These are phyloP conservation scores for Tranzscheliella williamsii DNA, from an alignment of 1,284 basidiomycete genomes.

Conservation along the genomic window DNA sequence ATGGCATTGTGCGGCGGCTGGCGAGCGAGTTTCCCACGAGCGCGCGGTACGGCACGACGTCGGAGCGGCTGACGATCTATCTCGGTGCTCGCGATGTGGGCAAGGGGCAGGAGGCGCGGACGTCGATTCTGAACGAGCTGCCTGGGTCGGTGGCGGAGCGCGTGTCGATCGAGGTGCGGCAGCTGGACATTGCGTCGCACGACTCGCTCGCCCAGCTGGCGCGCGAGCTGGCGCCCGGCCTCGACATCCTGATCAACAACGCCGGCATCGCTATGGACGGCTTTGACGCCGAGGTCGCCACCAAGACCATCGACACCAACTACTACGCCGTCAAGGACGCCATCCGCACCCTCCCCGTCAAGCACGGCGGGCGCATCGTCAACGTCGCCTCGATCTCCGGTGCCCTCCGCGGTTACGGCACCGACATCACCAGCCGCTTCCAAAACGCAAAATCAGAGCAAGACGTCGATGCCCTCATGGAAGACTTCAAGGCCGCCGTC, in stretches of 20 bases:
- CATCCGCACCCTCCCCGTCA: conserved; percentile 38
- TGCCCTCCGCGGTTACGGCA: conserved; percentile 36
- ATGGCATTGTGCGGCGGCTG: conserved; percentile 48
- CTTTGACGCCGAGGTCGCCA: conserved; percentile 48
- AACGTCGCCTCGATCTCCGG: conserved; percentile 50
- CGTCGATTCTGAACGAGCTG: conserved; percentile 37
- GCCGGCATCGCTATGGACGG: conserved; percentile 55
- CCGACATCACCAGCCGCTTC: conserved; percentile 36
- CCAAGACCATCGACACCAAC: conserved; percentile 52
- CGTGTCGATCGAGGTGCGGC: conserved; percentile 31
- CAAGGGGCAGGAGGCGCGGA: conserved; percentile 48
- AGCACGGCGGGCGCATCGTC: conserved; percentile 42
- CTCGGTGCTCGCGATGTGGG: conserved; percentile 43
- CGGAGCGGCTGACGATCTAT: conserved; percentile 51
- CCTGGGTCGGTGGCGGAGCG: conserved; percentile 11
- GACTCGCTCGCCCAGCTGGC: conserved; percentile 29
- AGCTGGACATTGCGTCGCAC: conserved; percentile 27
- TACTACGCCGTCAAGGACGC: conserved; percentile 48
- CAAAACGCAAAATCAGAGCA: conserved; percentile 5
- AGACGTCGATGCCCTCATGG: conserved; percentile 40
- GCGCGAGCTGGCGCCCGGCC: conserved; percentile 20
- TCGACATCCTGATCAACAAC: conserved; percentile 55
- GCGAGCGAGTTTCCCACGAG: conserved; percentile 44
- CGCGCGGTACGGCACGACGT: conserved; percentile 8
- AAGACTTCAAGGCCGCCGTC: conserved; percentile 44